These are phyloP conservation scores for Sphaerulina populicola DNA, from an alignment of 2,329 filamentous ascomycete species.

Conservation along the genomic window DNA sequence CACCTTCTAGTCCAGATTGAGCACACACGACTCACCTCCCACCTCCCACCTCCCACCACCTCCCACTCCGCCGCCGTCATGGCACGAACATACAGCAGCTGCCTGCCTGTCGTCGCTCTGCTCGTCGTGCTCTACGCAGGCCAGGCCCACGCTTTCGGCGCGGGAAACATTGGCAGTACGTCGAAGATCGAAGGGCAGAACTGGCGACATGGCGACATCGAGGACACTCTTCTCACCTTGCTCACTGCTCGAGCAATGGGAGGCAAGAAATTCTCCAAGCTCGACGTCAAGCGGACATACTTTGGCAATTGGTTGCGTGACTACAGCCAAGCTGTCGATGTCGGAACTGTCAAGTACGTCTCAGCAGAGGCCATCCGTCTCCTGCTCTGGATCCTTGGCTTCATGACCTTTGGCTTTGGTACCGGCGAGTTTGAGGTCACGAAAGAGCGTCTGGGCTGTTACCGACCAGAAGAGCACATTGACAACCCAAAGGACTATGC, in stretches of 20 bases:
- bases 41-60: neutral
- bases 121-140: slow-evolving; percentile 23
- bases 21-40: neutral
- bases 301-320: slow-evolving; percentile 94
- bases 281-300: slow-evolving; percentile 75
- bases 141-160: slow-evolving; percentile 36
- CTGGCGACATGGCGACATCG: slow-evolving; percentile 48
- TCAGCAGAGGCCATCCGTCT: slow-evolving; percentile 86
- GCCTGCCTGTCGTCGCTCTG: slow-evolving; percentile 20
- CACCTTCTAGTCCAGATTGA: too few species aligned
- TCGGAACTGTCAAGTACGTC: slow-evolving; percentile 83
- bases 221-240: slow-evolving; percentile 47
- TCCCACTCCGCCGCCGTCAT: slow-evolving; percentile 9
- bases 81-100: slow-evolving; percentile 15
- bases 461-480: slow-evolving; percentile 75
- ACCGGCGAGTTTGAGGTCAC: slow-evolving; percentile 82
- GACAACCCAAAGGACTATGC: slow-evolving; percentile 77
- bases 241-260: slow-evolving; percentile 52
- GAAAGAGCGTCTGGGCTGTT: slow-evolving; percentile 67
- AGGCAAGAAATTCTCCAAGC: slow-evolving; percentile 78
- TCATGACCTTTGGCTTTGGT: slow-evolving; percentile 78
- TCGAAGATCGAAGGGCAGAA: slow-evolving; percentile 48
- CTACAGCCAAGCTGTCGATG: slow-evolving; percentile 89
- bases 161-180: slow-evolving; percentile 78
- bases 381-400: slow-evolving; percentile 78